A percentile compares a stretch with the other conserved stretches of the same genome.
phyloP scores from a whole-genome alignment of 208 protist species.

The Lotmaria passim region DNA sequence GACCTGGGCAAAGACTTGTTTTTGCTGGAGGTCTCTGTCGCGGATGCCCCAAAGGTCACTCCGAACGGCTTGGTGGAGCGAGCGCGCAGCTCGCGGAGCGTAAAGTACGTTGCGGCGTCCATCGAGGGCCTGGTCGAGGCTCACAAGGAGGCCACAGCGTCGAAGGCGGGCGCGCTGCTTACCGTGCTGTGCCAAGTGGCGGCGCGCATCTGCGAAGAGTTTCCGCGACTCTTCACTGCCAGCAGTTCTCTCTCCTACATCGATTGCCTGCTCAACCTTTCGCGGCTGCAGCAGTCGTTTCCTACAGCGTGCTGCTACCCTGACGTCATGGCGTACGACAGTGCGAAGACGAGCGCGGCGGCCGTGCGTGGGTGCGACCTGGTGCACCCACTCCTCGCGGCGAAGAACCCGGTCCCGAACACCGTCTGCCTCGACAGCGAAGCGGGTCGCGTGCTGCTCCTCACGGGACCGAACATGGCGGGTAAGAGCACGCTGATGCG shows the following conservation, averaged over 20 bases:
- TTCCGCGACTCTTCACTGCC: slow-evolving; percentile 62
- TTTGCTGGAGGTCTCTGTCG: slow-evolving; percentile 77
- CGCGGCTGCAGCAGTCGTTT: slow-evolving; percentile 38
- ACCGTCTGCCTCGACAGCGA: slow-evolving; percentile 77
- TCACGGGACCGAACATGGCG: slow-evolving; percentile 99
- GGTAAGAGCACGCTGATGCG: slow-evolving; percentile 98
- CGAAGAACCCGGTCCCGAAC: slow-evolving; percentile 69
- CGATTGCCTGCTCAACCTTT: slow-evolving; percentile 81
- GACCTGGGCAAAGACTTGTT: slow-evolving; percentile 89
- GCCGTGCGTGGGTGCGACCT: slow-evolving; percentile 35
- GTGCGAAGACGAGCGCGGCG: neutral
- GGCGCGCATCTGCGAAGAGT: slow-evolving; percentile 70
- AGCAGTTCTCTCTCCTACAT: slow-evolving; percentile 72
- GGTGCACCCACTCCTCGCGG: slow-evolving; percentile 40
- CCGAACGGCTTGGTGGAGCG: slow-evolving; percentile 71
- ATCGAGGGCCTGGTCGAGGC: slow-evolving; percentile 50
- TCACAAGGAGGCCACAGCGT: slow-evolving; percentile 64
- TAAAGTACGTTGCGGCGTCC: slow-evolving; percentile 69
- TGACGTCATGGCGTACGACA: slow-evolving; percentile 5
- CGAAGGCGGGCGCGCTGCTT: slow-evolving; percentile 66
- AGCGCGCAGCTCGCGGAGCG: slow-evolving; percentile 62
- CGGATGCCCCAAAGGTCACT: slow-evolving; percentile 48
- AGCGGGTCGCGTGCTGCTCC: slow-evolving; percentile 80
- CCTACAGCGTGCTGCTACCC: slow-evolving; percentile 43
- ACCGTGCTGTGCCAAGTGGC: slow-evolving; percentile 71